Evolutionary conservation across 805 yeast genomes (phyloP).

Genomic region (Lipomyces oligophaga): DNA sequence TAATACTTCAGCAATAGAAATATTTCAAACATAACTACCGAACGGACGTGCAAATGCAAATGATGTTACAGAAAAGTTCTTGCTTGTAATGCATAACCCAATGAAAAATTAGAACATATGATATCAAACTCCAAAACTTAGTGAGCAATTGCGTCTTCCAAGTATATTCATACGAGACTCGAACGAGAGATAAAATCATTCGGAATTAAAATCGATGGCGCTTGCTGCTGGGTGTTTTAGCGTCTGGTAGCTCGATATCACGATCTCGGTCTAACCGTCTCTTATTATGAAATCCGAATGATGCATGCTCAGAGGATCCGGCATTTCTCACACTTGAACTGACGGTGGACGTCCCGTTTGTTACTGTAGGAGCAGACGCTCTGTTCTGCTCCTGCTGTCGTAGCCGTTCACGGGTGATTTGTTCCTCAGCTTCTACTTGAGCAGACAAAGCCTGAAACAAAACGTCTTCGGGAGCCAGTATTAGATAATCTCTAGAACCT

Average conservation of each 20-base stretch:
- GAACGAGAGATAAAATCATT: not conserved
- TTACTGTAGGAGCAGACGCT: slow-evolving; percentile 3
- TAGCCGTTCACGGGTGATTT: slow-evolving; percentile 8
- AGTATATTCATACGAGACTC: too few relatives aligned
- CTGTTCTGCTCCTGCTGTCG: slow-evolving; percentile 1
- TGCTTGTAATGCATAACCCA: not conserved
- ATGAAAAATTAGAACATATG: not conserved
- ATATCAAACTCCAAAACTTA: slow-evolving; percentile 3
- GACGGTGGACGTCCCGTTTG: not conserved
- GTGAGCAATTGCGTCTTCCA: too few relatives aligned
- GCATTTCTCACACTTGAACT: not conserved
- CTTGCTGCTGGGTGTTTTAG: not conserved
- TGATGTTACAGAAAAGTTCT: too few relatives aligned
- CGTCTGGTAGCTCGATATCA: slow-evolving; percentile 2
- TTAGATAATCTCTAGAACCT: slow-evolving; percentile 15
- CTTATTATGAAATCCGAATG: not conserved
- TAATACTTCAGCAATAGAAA: not conserved
- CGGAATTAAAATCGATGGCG: slow-evolving; percentile 3
- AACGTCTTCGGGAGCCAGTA: slow-evolving; percentile 25
- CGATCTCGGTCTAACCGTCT: not conserved
- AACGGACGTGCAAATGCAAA: too few relatives aligned
- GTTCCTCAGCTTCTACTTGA: slow-evolving; percentile 22
- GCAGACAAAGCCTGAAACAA: slow-evolving; percentile 27
- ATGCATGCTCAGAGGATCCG: not conserved
- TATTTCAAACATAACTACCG: not conserved